Conservation (phyloP, 163 green algal species). For the Volvox carteri region DNA sequence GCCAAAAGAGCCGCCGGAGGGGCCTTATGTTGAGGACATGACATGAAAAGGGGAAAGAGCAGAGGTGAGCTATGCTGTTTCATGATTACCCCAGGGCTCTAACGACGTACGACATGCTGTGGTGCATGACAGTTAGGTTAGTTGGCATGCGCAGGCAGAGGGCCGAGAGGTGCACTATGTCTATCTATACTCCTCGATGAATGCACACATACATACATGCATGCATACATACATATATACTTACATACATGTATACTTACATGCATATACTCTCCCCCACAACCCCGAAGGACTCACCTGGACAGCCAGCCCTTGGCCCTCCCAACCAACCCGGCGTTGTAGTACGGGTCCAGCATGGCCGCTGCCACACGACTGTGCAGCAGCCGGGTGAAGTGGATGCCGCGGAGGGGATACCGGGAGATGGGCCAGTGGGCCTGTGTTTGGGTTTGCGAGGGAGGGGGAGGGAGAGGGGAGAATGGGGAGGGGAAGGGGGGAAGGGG, state of each 20-base stretch:
- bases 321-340: constrained; percentile 4
- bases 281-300: neutral
- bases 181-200: no score
- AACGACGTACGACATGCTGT: no score
- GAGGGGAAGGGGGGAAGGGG: neutral
- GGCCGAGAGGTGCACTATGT: no score
- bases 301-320: neutral
- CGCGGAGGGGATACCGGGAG: constrained; percentile 15
- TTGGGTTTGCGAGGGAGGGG: no score
- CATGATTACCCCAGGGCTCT: no score
- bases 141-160: no score
- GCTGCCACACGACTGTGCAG: constrained; percentile 20
- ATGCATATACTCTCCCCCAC: neutral
- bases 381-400: constrained; percentile 43
- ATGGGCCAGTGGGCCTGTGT: constrained; percentile 52
- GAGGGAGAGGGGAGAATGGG: neutral
- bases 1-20: constrained; percentile 47
- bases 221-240: neutral
- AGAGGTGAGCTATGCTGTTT: no score
- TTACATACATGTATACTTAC: neutral
- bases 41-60: no score
- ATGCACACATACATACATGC: neutral
- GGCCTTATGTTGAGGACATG: no score
- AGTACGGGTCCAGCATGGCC: constrained; percentile 48
- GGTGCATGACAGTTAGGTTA: no score